Percentiles rank a stretch among this genome's conserved stretches.
Conservation (phyloP, 169 alveolate genomes). For the Blepharisma undulans region DNA sequence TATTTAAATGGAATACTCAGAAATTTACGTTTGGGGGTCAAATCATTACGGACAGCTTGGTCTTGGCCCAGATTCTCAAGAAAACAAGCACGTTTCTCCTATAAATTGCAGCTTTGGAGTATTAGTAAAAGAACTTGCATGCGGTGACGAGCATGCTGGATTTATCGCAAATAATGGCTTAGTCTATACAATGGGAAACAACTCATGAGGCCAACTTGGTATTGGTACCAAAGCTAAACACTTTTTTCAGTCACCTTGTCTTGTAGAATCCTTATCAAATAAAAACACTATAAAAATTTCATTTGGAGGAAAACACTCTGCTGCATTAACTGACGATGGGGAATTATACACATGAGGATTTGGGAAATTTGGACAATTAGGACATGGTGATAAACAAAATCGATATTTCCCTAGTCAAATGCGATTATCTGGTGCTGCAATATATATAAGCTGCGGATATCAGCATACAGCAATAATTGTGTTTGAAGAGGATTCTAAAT, state of each 20-base stretch:
- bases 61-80: neutral
- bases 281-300: neutral
- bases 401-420: neutral
- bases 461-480: constrained; percentile 34
- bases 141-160: constrained; percentile 42
- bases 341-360: constrained; percentile 25
- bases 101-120: neutral
- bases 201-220: constrained; percentile 21
- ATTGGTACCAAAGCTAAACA: neutral
- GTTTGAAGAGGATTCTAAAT: neutral
- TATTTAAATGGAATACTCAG: constrained; percentile 10
- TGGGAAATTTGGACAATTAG: constrained; percentile 41
- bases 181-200: constrained; percentile 36
- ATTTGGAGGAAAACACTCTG: constrained; percentile 45
- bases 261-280: constrained; percentile 13
- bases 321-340: constrained; percentile 25
- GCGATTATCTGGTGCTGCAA: neutral
- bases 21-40: constrained; percentile 36
- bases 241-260: neutral
- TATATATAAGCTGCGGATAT: constrained; percentile 30
- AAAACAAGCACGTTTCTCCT: neutral
- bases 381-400: neutral
- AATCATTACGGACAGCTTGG: constrained; percentile 42
- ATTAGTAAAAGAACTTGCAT: constrained; percentile 5
- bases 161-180: constrained; percentile 21